Evolutionary conservation across 2,329 filamentous ascomycete genomes (phyloP).

Genomic region (Aspergillus novoparasiticus): DNA sequence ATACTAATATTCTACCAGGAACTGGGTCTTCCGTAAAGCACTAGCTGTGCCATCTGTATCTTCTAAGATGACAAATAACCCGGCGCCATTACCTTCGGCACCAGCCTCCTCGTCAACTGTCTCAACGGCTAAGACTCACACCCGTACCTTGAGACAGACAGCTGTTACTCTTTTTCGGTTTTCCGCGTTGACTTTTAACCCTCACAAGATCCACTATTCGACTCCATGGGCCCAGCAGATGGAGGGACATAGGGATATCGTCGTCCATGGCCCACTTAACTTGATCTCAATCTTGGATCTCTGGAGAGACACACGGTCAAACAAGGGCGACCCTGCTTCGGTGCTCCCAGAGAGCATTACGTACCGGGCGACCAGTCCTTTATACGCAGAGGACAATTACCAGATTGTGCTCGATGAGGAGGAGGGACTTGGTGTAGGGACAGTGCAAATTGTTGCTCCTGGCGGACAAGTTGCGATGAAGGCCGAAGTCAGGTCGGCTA

Average conservation of each 20-base stretch:
- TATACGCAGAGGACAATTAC: constrained; percentile 54
- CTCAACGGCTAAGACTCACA: constrained; percentile 29
- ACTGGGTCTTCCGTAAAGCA: constrained; percentile 50
- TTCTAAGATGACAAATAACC: constrained; percentile 8
- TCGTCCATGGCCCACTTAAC: constrained; percentile 49
- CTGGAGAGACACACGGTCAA: constrained; percentile 43
- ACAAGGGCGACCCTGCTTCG: constrained; percentile 22
- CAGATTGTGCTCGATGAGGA: constrained; percentile 44
- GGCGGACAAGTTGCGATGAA: constrained; percentile 40
- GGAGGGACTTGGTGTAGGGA: constrained; percentile 30
- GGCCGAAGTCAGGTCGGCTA: constrained; percentile 33
- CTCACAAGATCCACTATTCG: constrained; percentile 49
- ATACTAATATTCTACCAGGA: constrained; percentile 26
- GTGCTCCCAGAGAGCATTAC: constrained; percentile 46
- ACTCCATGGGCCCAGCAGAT: constrained; percentile 46
- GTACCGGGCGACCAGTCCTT: constrained; percentile 53
- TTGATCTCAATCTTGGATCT: constrained; percentile 47
- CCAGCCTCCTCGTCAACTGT: constrained; percentile 23
- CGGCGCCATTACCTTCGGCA: constrained; percentile 9
- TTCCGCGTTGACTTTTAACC: constrained; percentile 49
- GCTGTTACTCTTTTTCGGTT: constrained; percentile 47
- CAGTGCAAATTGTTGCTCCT: constrained; percentile 38
- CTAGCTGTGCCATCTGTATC: constrained; percentile 25
- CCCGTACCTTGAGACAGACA: constrained; percentile 39
- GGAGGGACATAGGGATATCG: constrained; percentile 46